Evolutionary conservation across 1,284 basidiomycete genomes (phyloP).

Genomic region (Coniferiporia sulphurascens): DNA sequence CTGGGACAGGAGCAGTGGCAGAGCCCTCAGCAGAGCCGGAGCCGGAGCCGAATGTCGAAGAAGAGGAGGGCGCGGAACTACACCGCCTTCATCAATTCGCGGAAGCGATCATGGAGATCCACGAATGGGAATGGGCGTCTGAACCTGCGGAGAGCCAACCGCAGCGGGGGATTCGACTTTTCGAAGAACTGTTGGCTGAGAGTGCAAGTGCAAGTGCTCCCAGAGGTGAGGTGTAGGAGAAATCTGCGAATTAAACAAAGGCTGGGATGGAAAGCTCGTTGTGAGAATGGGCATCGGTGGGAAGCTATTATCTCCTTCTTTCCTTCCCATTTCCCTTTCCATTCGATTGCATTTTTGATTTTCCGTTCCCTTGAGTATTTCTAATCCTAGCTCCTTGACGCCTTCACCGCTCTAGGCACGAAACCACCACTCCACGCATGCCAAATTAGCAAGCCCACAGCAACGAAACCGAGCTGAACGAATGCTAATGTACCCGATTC

Average conservation of each 20-base stretch:
- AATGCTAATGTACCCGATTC: not conserved
- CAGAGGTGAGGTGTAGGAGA: not conserved
- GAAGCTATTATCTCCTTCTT: too few species aligned
- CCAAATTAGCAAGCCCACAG: not conserved
- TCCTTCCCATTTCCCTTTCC: too few species aligned
- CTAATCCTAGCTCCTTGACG: too few species aligned
- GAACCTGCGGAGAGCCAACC: constrained; percentile 7
- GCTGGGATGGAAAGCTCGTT: not conserved
- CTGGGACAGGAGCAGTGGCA: not conserved
- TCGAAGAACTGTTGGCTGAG: not conserved
- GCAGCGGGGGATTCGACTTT: not conserved
- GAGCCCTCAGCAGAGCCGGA: not conserved
- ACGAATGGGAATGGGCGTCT: constrained; percentile 11
- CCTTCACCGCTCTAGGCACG: too few species aligned
- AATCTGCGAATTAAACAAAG: not conserved
- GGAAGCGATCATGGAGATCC: constrained; percentile 11
- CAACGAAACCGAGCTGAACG: not conserved
- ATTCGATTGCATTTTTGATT: too few species aligned
- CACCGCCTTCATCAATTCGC: not conserved
- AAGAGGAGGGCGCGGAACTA: constrained; percentile 5
- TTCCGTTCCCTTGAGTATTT: too few species aligned
- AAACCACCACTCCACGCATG: too few species aligned
- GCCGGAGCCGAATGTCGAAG: not conserved
- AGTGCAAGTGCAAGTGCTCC: not conserved
- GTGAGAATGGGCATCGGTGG: too few species aligned